A percentile compares a stretch with the other conserved stretches of the same genome.
Evolutionary conservation across 345 rosid species (phyloP).

Genomic region (Euphorbia peplus): DNA sequence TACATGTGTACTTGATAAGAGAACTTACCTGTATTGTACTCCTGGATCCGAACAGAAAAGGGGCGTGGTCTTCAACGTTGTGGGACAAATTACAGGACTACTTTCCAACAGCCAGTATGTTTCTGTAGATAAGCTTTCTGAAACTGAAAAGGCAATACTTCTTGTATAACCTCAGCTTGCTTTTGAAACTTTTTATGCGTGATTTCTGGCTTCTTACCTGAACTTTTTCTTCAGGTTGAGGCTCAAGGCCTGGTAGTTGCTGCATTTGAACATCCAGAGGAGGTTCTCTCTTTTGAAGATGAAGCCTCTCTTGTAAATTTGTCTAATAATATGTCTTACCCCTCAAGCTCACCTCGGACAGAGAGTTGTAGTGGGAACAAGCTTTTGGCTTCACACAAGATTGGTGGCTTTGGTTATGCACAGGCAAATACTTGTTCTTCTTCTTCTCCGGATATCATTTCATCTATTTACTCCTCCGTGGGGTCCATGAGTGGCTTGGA

Average conservation of each 20-base stretch:
- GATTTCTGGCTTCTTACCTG: constrained; percentile 21
- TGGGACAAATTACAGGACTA: constrained; percentile 81
- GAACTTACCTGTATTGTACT: constrained; percentile 54
- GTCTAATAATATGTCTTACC: constrained; percentile 28
- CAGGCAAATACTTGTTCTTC: constrained; percentile 43
- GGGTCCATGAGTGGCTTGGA: constrained; percentile 55
- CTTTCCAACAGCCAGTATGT: constrained; percentile 63
- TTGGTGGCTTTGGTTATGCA: constrained; percentile 55
- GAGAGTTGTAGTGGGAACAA: constrained; percentile 41
- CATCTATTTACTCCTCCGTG: constrained; percentile 58
- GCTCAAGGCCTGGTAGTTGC: constrained; percentile 59
- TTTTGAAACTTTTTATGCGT: constrained; percentile 8
- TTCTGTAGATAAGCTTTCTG: constrained; percentile 68
- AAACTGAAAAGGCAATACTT: constrained; percentile 67
- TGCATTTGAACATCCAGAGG: constrained; percentile 64
- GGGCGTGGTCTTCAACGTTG: constrained; percentile 86
- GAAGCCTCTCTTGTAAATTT: constrained; percentile 46
- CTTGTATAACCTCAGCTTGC: constrained; percentile 9
- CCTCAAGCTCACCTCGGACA: constrained; percentile 38
- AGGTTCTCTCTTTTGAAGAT: constrained; percentile 62
- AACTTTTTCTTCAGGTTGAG: constrained; percentile 48
- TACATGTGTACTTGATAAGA: constrained; percentile 73
- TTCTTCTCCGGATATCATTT: constrained; percentile 62
- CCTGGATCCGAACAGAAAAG: constrained; percentile 56
- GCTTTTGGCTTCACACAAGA: constrained; percentile 40